Evolutionary conservation across 179 eudicot species (phyloP).

Genomic region (Actinidia arguta): DNA sequence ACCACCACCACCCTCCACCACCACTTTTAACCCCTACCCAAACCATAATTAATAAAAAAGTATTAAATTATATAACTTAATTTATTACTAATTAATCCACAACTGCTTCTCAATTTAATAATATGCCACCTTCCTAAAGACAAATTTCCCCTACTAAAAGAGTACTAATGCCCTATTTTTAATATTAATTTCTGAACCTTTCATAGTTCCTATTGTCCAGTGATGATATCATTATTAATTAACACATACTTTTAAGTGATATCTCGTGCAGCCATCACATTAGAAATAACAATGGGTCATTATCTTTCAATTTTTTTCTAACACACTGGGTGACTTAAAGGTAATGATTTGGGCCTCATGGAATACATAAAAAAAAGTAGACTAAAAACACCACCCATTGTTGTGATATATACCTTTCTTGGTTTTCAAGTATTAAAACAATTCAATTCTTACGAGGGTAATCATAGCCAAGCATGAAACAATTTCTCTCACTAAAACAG

Average conservation of each 20-base stretch:
- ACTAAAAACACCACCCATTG: neutral
- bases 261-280: slow-evolving; percentile 3
- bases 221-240: slow-evolving; percentile 10
- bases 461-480: neutral
- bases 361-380: too few species aligned
- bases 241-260: slow-evolving; percentile 2
- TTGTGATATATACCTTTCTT: neutral
- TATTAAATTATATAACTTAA: neutral
- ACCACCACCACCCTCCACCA: slow-evolving; percentile 19
- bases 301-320: neutral
- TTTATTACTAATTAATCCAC: slow-evolving; percentile 5
- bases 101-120: slow-evolving; percentile 7
- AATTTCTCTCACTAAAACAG: neutral
- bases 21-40: slow-evolving; percentile 26
- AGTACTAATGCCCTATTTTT: neutral
- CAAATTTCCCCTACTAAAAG: neutral
- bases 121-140: slow-evolving; percentile 6
- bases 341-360: too few species aligned
- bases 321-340: neutral
- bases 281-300: neutral
- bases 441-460: neutral
- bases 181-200: neutral
- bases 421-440: neutral
- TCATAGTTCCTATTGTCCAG: neutral
- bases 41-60: slow-evolving; percentile 16